Evolutionary conservation across 805 yeast genomes (phyloP).

Genomic region (Candida nitratophila): DNA sequence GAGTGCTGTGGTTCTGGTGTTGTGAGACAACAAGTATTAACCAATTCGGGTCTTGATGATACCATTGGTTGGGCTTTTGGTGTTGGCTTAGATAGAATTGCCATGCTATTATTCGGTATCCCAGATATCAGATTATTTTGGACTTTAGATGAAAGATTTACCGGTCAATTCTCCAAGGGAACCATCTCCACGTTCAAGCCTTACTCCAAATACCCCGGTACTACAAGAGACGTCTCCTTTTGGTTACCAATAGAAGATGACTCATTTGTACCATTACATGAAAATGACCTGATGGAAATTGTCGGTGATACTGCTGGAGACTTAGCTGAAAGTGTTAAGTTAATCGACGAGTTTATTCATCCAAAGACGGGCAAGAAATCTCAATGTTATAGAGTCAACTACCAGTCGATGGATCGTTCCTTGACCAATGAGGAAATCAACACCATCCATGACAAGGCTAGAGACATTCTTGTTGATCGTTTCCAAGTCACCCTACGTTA

Average conservation of each 20-base stretch:
- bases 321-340: slow-evolving; percentile 75
- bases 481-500: slow-evolving; percentile 51
- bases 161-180: slow-evolving; percentile 60
- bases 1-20: slow-evolving; percentile 97
- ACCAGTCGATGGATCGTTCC: slow-evolving; percentile 93
- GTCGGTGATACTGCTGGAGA: slow-evolving; percentile 83
- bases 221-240: slow-evolving; percentile 82
- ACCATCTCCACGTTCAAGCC: slow-evolving; percentile 70
- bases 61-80: slow-evolving; percentile 97
- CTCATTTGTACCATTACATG: slow-evolving; percentile 41
- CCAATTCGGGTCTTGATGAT: slow-evolving; percentile 60
- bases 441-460: slow-evolving; percentile 58
- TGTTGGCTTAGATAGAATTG: slow-evolving; percentile 87
- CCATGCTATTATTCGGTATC: slow-evolving; percentile 90
- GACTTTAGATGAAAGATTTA: slow-evolving; percentile 76
- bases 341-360: slow-evolving; percentile 78
- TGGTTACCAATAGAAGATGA: slow-evolving; percentile 57
- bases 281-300: slow-evolving; percentile 89
- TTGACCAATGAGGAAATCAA: slow-evolving; percentile 83
- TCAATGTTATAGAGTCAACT: slow-evolving; percentile 83
- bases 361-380: slow-evolving; percentile 74
- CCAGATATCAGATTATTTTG: slow-evolving; percentile 94
- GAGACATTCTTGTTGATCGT: slow-evolving; percentile 42
- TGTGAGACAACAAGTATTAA: slow-evolving; percentile 69
- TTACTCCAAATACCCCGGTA: slow-evolving; percentile 86